phyloP scores from a whole-genome alignment of 371 early-diverging fungal species.

The Mucor piriformis region DNA sequence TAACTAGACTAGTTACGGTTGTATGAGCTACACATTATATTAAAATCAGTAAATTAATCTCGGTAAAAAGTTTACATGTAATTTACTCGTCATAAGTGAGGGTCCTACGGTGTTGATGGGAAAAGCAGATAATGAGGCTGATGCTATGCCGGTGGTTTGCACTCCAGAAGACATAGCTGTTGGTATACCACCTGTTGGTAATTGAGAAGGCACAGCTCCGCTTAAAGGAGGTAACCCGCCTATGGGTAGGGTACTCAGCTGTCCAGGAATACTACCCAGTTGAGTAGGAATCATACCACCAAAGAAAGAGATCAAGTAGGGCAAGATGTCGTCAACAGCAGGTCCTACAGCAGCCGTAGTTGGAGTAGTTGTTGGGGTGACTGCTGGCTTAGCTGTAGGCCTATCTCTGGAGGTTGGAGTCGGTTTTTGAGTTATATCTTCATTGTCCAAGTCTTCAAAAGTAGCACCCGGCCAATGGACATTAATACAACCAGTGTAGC shows the following conservation, averaged over 20 bases:
- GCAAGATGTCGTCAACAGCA: too few species aligned
- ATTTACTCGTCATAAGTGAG: slow-evolving; percentile 6
- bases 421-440: neutral
- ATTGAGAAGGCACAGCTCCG: neutral
- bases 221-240: neutral
- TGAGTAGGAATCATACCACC: too few species aligned
- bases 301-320: too few species aligned
- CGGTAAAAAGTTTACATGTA: neutral
- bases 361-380: neutral
- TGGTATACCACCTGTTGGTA: too few species aligned
- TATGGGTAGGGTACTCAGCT: too few species aligned
- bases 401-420: neutral
- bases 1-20: slow-evolving; percentile 10
- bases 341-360: too few species aligned
- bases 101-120: neutral
- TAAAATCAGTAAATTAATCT: neutral
- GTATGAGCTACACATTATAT: slow-evolving; percentile 17
- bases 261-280: too few species aligned
- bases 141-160: neutral
- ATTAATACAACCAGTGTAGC: slow-evolving; percentile 11
- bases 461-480: slow-evolving; percentile 16
- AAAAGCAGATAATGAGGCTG: neutral
- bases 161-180: too few species aligned
- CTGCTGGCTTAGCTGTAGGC: neutral
- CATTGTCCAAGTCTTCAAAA: neutral